A percentile compares a stretch with the other conserved stretches of the same genome.
Conservation (phyloP, 2,329 filamentous ascomycete species). For the Phialophora chinensis region DNA sequence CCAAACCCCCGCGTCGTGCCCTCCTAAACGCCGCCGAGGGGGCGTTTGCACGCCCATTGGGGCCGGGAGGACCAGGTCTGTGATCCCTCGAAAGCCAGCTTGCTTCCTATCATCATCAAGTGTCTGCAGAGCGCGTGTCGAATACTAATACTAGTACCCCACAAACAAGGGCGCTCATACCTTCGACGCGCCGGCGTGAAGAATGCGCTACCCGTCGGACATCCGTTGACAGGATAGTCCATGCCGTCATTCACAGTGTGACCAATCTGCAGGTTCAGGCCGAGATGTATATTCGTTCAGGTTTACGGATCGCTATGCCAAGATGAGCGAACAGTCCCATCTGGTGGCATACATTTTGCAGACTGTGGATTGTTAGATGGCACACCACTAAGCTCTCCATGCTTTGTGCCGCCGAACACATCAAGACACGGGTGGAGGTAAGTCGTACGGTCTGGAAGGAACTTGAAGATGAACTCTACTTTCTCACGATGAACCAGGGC, state of each 20-base stretch:
- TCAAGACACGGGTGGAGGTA: not conserved
- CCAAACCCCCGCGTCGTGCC: too few relatives aligned
- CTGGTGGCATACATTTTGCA: too few relatives aligned
- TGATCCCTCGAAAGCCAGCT: not conserved
- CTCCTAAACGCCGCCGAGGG: too few relatives aligned
- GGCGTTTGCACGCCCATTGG: too few relatives aligned
- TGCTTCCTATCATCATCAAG: too few relatives aligned
- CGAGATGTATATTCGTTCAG: not conserved
- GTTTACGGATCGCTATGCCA: not conserved
- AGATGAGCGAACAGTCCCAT: not conserved
- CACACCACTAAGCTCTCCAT: not conserved
- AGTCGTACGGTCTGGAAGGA: not conserved
- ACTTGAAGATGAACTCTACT: not conserved
- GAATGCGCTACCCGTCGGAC: not conserved
- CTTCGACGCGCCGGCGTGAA: not conserved
- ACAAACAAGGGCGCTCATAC: not conserved
- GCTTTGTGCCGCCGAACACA: not conserved
- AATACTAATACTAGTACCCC: not conserved
- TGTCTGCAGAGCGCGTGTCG: not conserved
- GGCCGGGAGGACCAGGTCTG: too few relatives aligned
- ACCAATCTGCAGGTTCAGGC: not conserved
- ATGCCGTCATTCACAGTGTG: not conserved
- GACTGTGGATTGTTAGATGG: too few relatives aligned
- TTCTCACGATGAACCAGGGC: not conserved
- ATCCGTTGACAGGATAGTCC: not conserved